Base-by-base conservation (phyloP, 2,329 filamentous ascomycete genomes). In the Cercospora citrullina region DNA sequence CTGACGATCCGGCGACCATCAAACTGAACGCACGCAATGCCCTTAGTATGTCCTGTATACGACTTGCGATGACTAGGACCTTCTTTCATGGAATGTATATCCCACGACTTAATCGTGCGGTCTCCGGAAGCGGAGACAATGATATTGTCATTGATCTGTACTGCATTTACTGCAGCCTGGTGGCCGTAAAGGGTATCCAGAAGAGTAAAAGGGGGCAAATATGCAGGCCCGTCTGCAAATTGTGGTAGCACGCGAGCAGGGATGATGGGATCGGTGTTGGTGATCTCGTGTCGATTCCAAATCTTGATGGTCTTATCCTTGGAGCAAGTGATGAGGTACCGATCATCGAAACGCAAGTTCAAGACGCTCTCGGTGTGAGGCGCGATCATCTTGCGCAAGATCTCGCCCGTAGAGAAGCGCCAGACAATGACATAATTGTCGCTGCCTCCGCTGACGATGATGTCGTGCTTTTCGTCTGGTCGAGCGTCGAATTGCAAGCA, bases 241-340 rank as follows among this genome's bases (percentile, higher is more conserved):
- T 79, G 76, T 61, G 76, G 69, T 57, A 84, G 76, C 63, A 79
- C 75, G 21, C 75, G 71, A 7, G 68, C 61, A 9, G 78, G 78
- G 4, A 79, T 67, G 12, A 78, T 70, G 26, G 80, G 76, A 70
- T 84, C 80, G 30, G 79, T 77, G 3, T 80, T 79, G 55, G 77
- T 81, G n/a, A 97, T 82, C 18, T 88, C 84, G 18, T 83, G 85
- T 5, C 95, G 89, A 78, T 94, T 98, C 87, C 96, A 99, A 18
- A 99, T 89, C 79, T 97, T 97, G 84, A 99, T 97, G 0, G 91
- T 91, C 79, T 94, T 96, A 79, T 99, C 95, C 79, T 99, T 99
- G 60, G 94, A 98, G 76, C 95, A 98, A 0, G 95, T 99, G 12
- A 98, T 93, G 4, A 99, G 85, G 70, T 96, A 96, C 8, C 92